Conservation (phyloP, 108 stramenopile species). For the Parmales sp. region DNA sequence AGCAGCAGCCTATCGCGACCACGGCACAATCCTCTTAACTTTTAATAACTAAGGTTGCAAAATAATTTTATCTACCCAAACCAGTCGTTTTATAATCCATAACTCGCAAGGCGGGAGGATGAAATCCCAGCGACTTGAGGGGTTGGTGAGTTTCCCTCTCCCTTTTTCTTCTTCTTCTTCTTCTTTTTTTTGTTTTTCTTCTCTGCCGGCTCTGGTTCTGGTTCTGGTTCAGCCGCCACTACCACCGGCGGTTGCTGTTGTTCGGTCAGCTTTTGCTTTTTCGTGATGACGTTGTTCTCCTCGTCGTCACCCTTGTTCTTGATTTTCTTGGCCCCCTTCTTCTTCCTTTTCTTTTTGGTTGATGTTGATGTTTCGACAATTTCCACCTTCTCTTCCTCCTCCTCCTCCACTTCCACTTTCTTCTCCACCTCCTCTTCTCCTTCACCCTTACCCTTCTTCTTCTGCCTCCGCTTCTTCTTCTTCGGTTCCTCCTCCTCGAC, state of each 20-base stretch:
- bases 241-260: too few species aligned
- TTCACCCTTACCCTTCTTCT: not conserved
- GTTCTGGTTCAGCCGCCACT: too few species aligned
- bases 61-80: too few species aligned
- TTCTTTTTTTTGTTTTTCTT: slow-evolving; percentile 19
- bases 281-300: slow-evolving; percentile 17
- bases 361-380: too few species aligned
- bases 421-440: not conserved
- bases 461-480: slow-evolving; percentile 47
- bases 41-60: too few species aligned
- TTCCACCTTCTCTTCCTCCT: too few species aligned
- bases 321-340: too few species aligned
- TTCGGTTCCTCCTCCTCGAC: too few species aligned
- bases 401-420: not conserved
- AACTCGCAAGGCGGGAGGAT: slow-evolving; percentile 54
- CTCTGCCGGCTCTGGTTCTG: slow-evolving; percentile 16
- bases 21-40: too few species aligned
- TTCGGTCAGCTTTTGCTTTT: slow-evolving; percentile 2
- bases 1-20: too few species aligned
- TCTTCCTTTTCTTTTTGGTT: too few species aligned
- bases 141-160: slow-evolving; percentile 35
- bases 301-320: not conserved
- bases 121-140: slow-evolving; percentile 47
- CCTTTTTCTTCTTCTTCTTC: slow-evolving; percentile 31
- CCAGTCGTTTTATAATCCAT: slow-evolving; percentile 65